These are phyloP conservation scores for Trichoderma lentiforme DNA, from an alignment of 2,329 filamentous ascomycete species.

Conservation along the genomic window DNA sequence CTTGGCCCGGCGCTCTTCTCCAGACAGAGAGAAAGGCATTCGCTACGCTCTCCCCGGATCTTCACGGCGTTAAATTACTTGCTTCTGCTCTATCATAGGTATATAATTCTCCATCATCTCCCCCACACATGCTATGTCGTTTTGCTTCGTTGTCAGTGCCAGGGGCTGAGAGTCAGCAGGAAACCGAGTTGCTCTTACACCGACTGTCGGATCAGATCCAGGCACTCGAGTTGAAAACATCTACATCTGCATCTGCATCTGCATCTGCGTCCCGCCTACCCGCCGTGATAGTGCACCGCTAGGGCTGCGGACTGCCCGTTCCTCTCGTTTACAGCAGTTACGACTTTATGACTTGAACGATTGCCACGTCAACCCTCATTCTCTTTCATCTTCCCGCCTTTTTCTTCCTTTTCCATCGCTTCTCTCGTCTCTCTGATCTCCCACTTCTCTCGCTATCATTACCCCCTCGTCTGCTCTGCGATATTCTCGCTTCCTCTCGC, in stretches of 20 bases:
- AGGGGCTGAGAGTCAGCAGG: background rate
- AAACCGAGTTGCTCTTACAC: slow-evolving; percentile 3
- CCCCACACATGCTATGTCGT: background rate
- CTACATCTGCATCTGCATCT: background rate
- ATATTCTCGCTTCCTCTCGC: slow-evolving; percentile 2
- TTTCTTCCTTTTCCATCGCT: background rate
- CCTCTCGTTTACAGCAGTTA: background rate
- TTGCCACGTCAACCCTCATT: background rate
- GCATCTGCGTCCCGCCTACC: slow-evolving; percentile 15
- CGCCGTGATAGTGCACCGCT: background rate
- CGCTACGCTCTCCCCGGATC: background rate
- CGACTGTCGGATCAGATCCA: background rate
- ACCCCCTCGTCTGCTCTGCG: background rate
- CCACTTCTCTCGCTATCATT: background rate
- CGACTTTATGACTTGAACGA: slow-evolving; percentile 14
- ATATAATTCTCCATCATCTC: background rate
- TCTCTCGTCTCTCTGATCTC: background rate
- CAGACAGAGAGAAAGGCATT: background rate
- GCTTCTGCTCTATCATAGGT: background rate
- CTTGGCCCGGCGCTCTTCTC: background rate
- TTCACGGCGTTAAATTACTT: background rate
- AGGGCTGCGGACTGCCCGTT: slow-evolving; percentile 4
- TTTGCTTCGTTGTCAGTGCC: background rate
- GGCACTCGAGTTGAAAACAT: background rate
- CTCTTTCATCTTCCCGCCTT: background rate